These are phyloP conservation scores for Lecanicillium sp. DNA, from an alignment of 2,329 filamentous ascomycete genomes.

Conservation along the genomic window DNA sequence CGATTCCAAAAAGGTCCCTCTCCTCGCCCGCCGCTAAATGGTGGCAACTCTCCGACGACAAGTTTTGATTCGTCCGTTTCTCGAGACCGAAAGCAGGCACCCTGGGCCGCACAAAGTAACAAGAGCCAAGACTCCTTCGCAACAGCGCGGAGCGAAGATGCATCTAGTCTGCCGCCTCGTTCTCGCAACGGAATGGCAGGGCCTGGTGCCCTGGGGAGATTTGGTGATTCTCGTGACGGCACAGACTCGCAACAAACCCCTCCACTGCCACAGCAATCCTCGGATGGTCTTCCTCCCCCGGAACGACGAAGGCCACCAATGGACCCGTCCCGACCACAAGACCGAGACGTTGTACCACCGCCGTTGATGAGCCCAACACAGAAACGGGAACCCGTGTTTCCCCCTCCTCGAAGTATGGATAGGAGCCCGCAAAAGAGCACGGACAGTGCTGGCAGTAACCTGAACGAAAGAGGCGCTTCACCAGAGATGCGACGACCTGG, in stretches of 20 bases:
- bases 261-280: conserved; percentile 10
- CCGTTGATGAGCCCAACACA: conserved; percentile 44
- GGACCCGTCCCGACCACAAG: conserved; percentile 47
- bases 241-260: conserved; percentile 17
- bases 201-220: conserved; percentile 28
- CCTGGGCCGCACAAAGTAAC: conserved; percentile 41
- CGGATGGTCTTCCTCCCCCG: conserved; percentile 36
- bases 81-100: conserved; percentile 32
- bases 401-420: conserved; percentile 43
- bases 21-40: conserved; percentile 29
- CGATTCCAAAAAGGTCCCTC: conserved; percentile 14
- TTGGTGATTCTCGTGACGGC: conserved; percentile 21
- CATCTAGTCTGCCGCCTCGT: conserved; percentile 39
- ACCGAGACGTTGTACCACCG: conserved; percentile 49
- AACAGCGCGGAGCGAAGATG: conserved; percentile 41
- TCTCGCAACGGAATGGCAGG: conserved; percentile 42
- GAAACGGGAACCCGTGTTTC: conserved; percentile 33
- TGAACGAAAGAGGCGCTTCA: conserved; percentile 1
- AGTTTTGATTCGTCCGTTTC: conserved; percentile 41
- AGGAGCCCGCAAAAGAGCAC: conserved; percentile 33
- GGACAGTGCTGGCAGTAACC: not conserved
- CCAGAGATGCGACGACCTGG: conserved; percentile 6
- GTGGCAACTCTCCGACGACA: conserved; percentile 37
- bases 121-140: conserved; percentile 51
- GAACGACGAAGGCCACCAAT: conserved; percentile 60